Conservation (phyloP, 148 eudicot species). For the Polygonum maritimum region DNA sequence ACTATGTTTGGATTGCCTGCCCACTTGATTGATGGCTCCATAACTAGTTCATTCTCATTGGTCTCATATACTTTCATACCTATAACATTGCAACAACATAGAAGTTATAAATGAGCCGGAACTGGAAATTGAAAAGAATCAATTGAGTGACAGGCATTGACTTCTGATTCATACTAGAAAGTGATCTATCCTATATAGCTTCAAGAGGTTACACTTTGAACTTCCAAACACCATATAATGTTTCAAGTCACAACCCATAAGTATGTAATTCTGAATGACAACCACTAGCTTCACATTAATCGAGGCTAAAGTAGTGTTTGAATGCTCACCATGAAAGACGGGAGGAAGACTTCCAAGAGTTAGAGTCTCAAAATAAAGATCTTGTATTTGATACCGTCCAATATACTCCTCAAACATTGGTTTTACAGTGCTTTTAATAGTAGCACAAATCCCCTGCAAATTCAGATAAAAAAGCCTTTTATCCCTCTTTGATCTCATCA, state of each 20-base stretch:
- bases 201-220: not conserved
- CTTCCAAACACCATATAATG: not conserved
- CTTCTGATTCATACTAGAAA: not conserved
- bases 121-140: not conserved
- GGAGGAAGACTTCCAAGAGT: conserved; percentile 81
- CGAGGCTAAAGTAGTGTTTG: not conserved
- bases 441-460: conserved; percentile 56
- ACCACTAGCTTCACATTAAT: too few species aligned
- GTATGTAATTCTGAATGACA: not conserved
- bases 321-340: conserved; percentile 47
- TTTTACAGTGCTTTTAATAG: conserved; percentile 36
- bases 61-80: conserved; percentile 81
- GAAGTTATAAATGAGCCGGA: not conserved
- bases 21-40: conserved; percentile 89
- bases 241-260: not conserved
- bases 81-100: conserved; percentile 28
- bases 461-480: not conserved
- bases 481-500: not conserved
- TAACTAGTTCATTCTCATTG: conserved; percentile 66
- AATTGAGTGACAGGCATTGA: not conserved
- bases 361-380: conserved; percentile 47
- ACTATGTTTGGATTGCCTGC: conserved; percentile 82
- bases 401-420: conserved; percentile 55
- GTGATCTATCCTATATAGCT: not conserved
- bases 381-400: conserved; percentile 43